Evolutionary conservation across 108 stramenopile genomes (phyloP), one percentile per base, ranked within the genome.

Genomic region (Skeletonema menzelii): DNA sequence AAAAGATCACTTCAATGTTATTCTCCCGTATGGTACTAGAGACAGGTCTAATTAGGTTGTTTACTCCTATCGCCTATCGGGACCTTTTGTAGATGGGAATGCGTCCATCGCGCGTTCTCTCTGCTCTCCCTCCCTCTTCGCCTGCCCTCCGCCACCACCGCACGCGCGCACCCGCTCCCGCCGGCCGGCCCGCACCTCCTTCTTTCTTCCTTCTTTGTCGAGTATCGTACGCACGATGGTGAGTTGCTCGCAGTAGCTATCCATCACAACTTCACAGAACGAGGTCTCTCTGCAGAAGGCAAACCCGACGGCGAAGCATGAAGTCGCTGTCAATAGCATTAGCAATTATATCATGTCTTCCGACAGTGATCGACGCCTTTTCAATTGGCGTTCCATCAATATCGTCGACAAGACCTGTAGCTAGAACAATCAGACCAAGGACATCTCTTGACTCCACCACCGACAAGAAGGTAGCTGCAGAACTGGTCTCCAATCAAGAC

Each of bases 401-500:
- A 53, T 53, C 49, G 3, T 20, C 49, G 8, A 53, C 22, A 53
- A 24, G 20, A 53, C n/a, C n/a, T n/a, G 10, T 3, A n/a, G 15
- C 8, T 13, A 38, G 37, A 8, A 38, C 37, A 38, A 38, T 38
- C 13, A 38, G 46, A 47, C 7, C 19, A 47, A 3, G 8, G 8
- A 53, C 49, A 53, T 22, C 19, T 53, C 49, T 53, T 10, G 5
- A 20, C 49, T 53, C 49, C 22, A 53, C 49, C 19, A 53, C 49
- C 49, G 49, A 53, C 49, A 53, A 53, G 2, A 53, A 53, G 49
- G 49, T 53, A 24, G 22, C 59, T 35, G 60, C 59, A 22, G 70
- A 70, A 46, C 40, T 70, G 11, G 28, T 70, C 46, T 70, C 70
- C 35, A 47, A 53, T 31, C 70, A 70, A 17, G 70, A 59, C 62